Base-by-base conservation (phyloP, 108 stramenopile species). In the Skeletonema marinoi region DNA sequence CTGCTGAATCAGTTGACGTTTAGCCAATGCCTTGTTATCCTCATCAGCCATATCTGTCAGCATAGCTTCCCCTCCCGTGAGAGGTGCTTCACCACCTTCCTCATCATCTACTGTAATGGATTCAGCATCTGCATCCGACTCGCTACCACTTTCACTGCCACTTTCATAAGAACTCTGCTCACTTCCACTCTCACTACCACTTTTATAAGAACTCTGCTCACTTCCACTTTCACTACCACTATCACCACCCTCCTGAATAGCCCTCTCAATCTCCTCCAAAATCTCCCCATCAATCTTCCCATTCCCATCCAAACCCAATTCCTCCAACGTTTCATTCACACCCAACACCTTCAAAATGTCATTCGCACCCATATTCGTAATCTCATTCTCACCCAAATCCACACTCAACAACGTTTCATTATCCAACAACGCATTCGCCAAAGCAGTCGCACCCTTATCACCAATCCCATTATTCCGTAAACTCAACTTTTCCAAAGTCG, bases 271-370 rank as follows among this genome's bases (percentile, higher is more conserved):
- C 54, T 80, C 72, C 32, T 56, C 63, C 51, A 80, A 64, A 33
- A 80, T 56, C 21, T 41, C 63, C 41, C 69, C 10, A 36, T 74
- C 73, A 60, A 80, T 56, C 13, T 60, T 60, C 9, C n/a, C 60
- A 42, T 80, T 80, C 11, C 79, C 79, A 10, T 68, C 79, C 32
- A 80, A 64, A 9, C 48, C 61, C 38, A 80, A 61, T 35, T 63
- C 54, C 38, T 64, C 67, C 46, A 73, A 61, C 0, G 72, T 69
- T 31, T 80, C 79, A 58, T 80, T 80, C 29, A 66, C 62, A 7
- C 60, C 46, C 51, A 80, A 61, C 12, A 80, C 79, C 56, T 80
- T 80, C 17, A 80, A 69, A 32, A 80, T 41, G 35, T 80, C 79
- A 10, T n/a, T 68, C 11, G 65, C 79, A 0, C 79, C 79, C 25